These are phyloP conservation scores for Hamiltosporidium magnivora DNA, from an alignment of 371 early-diverging fungal genomes.

Conservation along the genomic window DNA sequence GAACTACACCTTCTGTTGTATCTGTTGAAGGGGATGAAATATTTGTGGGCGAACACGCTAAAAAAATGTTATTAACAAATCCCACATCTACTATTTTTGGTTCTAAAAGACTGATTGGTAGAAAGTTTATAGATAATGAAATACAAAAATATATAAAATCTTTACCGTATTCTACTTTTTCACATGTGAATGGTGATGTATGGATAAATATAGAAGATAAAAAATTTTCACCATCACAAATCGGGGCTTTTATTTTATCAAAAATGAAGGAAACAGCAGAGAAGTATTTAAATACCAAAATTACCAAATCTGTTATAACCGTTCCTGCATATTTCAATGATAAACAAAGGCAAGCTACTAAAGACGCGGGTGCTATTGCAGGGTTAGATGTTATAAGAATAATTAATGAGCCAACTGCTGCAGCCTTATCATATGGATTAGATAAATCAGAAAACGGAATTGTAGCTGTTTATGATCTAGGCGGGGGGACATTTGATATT, in stretches of 20 bases:
- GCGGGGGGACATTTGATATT: slow-evolving; percentile 99
- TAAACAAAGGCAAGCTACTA: slow-evolving; percentile 92
- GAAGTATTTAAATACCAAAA: slow-evolving; percentile 66
- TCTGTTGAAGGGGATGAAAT: slow-evolving; percentile 62
- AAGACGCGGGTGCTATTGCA: slow-evolving; percentile 86
- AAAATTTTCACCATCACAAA: slow-evolving; percentile 80
- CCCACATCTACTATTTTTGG: slow-evolving; percentile 81
- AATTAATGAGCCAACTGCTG: slow-evolving; percentile 96
- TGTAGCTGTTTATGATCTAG: slow-evolving; percentile 93
- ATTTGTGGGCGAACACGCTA: slow-evolving; percentile 82
- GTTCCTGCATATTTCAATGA: slow-evolving; percentile 86
- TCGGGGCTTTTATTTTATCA: slow-evolving; percentile 75
- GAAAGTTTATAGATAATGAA: slow-evolving; percentile 69
- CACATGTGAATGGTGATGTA: slow-evolving; percentile 82
- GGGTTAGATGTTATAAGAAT: slow-evolving; percentile 87
- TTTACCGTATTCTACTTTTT: slow-evolving; percentile 74
- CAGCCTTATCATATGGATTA: slow-evolving; percentile 89
- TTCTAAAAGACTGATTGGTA: slow-evolving; percentile 84
- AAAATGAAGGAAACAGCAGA: slow-evolving; percentile 89
- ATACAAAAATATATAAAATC: slow-evolving; percentile 72
- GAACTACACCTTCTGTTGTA: slow-evolving; percentile 76
- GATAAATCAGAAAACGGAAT: slow-evolving; percentile 81
- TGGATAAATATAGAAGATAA: slow-evolving; percentile 82
- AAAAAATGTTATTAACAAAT: slow-evolving; percentile 80
- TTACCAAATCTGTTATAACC: slow-evolving; percentile 80